Percentiles rank a stretch among this genome's conserved stretches.
These are phyloP conservation scores for Candida lessepsii DNA, from an alignment of 805 yeast genomes.

Conservation along the genomic window DNA sequence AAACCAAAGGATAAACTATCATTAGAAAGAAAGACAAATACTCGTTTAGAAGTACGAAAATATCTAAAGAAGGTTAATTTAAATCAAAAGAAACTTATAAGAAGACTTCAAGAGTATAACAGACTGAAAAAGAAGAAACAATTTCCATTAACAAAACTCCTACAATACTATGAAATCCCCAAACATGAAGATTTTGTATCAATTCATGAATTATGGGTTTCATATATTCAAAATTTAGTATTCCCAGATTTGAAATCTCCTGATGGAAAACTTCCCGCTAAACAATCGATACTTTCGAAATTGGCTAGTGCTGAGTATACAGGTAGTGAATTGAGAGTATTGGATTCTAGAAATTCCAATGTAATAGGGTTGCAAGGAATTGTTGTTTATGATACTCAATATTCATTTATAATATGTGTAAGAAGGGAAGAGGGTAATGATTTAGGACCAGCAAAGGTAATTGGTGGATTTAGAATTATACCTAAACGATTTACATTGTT, in stretches of 20 bases:
- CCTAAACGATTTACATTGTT: slow-evolving; percentile 70
- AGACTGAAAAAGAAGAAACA: slow-evolving; percentile 20
- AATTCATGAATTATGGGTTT: slow-evolving; percentile 70
- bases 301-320: slow-evolving; percentile 77
- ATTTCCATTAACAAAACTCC: slow-evolving; percentile 22
- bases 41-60: slow-evolving; percentile 41
- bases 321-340: slow-evolving; percentile 67
- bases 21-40: slow-evolving; percentile 23
- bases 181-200: slow-evolving; percentile 50
- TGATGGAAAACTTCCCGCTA: slow-evolving; percentile 23
- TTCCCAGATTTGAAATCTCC: slow-evolving; percentile 21
- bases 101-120: slow-evolving; percentile 34
- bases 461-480: slow-evolving; percentile 67
- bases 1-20: slow-evolving; percentile 10
- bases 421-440: slow-evolving; percentile 32
- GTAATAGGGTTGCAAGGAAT: slow-evolving; percentile 68
- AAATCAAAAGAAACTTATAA: slow-evolving; percentile 39
- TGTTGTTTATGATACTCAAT: slow-evolving; percentile 81
- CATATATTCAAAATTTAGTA: slow-evolving; percentile 59
- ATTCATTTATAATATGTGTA: slow-evolving; percentile 62
- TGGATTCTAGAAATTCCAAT: slow-evolving; percentile 54
- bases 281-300: slow-evolving; percentile 45
- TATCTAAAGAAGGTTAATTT: slow-evolving; percentile 38
- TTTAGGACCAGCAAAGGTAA: slow-evolving; percentile 25
- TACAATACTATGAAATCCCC: slow-evolving; percentile 32